A percentile compares a stretch with the other conserved stretches of the same genome.
These are phyloP conservation scores for Metroxylon sagu DNA, from an alignment of 176 grass and related monocot species.

Conservation along the genomic window DNA sequence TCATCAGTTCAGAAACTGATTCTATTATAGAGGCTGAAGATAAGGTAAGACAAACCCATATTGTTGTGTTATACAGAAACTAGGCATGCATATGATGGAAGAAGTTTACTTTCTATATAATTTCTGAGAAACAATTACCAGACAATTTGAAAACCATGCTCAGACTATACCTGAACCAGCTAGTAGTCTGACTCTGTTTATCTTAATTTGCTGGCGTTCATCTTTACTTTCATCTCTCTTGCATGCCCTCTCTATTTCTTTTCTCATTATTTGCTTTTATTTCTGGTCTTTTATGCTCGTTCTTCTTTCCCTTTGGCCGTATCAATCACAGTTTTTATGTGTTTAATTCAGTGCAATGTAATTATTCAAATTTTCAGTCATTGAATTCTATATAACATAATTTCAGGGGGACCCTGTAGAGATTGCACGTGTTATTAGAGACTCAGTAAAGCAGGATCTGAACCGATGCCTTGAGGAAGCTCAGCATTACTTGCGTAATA, in stretches of 20 bases:
- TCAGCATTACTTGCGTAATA: slow-evolving; percentile 32
- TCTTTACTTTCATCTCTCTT: no score
- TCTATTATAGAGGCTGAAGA: slow-evolving; percentile 86
- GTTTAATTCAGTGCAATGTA: no score
- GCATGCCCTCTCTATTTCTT: no score
- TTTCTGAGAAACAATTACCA: no score
- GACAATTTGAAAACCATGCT: no score
- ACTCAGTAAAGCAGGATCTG: slow-evolving; percentile 73
- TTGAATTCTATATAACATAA: neutral
- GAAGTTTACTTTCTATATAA: no score
- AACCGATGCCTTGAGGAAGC: slow-evolving; percentile 70
- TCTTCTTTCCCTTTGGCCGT: neutral
- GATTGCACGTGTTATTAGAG: slow-evolving; percentile 80
- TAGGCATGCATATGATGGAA: neutral
- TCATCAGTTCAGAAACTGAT: slow-evolving; percentile 87
- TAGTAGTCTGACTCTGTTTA: no score
- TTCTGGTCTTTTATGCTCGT: neutral
- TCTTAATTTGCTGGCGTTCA: no score
- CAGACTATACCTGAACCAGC: no score
- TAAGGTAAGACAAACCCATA: slow-evolving; percentile 43
- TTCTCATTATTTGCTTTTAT: neutral
- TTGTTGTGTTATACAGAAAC: neutral
- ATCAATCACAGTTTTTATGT: no score
- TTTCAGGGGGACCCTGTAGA: slow-evolving; percentile 88
- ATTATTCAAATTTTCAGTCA: no score